Evolutionary conservation across 2,329 filamentous ascomycete species (phyloP).

Genomic region (Cryphonectria radicalis): DNA sequence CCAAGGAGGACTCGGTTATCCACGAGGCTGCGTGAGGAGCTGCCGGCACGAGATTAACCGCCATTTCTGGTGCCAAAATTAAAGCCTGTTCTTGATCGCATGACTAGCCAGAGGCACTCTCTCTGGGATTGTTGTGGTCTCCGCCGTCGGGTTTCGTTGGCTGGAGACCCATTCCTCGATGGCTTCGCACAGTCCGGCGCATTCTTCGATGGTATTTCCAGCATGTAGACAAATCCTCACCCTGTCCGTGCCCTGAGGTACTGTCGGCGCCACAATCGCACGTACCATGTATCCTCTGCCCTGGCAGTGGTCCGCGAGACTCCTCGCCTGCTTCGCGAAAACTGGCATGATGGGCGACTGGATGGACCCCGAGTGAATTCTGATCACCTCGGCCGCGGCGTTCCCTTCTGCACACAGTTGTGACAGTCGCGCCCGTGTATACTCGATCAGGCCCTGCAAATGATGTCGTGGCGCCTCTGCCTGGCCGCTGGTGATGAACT

Average conservation of each 20-base stretch:
- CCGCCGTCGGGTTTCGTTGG: neutral
- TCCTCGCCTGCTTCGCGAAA: slow-evolving; percentile 60
- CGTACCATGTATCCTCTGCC: slow-evolving; percentile 61
- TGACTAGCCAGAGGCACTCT: neutral
- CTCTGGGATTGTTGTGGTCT: neutral
- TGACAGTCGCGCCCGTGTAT: slow-evolving; percentile 50
- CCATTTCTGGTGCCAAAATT: neutral
- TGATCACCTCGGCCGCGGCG: neutral
- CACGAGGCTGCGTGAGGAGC: neutral
- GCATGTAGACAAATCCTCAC: slow-evolving; percentile 72
- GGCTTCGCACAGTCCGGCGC: neutral
- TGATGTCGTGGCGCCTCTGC: slow-evolving; percentile 45
- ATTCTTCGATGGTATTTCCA: slow-evolving; percentile 54
- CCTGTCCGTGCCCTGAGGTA: slow-evolving; percentile 65
- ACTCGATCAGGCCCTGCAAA: slow-evolving; percentile 50
- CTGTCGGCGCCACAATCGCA: slow-evolving; percentile 70
- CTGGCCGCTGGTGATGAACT: slow-evolving; percentile 55
- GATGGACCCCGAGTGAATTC: slow-evolving; percentile 41
- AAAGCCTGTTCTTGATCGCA: neutral
- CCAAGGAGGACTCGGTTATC: slow-evolving; percentile 17
- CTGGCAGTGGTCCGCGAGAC: slow-evolving; percentile 65
- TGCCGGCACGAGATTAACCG: neutral
- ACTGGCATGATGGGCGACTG: slow-evolving; percentile 69
- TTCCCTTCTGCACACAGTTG: slow-evolving; percentile 36
- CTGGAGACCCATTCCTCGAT: slow-evolving; percentile 12